Conservation (phyloP, 495 filamentous ascomycete species). For the Penicillium canariense region DNA sequence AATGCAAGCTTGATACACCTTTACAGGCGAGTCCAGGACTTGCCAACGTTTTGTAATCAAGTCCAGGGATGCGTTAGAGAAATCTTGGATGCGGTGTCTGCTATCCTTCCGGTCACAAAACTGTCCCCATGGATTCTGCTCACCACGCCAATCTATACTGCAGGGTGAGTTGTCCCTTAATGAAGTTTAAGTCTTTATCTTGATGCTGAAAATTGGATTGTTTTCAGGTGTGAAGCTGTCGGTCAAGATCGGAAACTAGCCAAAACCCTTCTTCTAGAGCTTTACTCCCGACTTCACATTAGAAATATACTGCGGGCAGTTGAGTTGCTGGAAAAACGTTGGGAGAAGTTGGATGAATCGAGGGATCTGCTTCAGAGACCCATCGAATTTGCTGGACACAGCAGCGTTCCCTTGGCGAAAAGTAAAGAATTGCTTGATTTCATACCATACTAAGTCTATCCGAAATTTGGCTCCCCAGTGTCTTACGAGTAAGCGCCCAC, state of each 20-base stretch:
- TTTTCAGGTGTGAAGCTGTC: constrained; percentile 4
- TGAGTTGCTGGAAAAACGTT: constrained; percentile 8
- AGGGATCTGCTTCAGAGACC: not conserved
- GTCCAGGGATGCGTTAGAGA: constrained; percentile 16
- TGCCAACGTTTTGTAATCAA: constrained; percentile 1
- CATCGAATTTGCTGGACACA: not conserved
- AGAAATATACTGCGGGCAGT: constrained; percentile 18
- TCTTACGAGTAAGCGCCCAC: not conserved
- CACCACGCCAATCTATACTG: constrained; percentile 19
- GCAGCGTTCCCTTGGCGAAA: not conserved
- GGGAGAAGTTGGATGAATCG: not conserved
- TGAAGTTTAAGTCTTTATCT: not conserved
- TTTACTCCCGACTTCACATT: constrained; percentile 14
- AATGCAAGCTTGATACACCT: constrained; percentile 14
- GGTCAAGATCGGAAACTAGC: constrained; percentile 3
- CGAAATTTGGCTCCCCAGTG: too few relatives aligned
- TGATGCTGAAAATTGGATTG: not conserved
- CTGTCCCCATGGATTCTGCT: constrained; percentile 21
- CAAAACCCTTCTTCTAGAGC: constrained; percentile 9
- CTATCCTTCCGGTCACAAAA: constrained; percentile 9
- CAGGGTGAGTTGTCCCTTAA: constrained; percentile 7
- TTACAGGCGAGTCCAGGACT: constrained; percentile 4
- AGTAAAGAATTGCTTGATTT: constrained; percentile 6
- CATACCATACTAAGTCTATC: constrained; percentile 10
- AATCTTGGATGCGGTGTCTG: constrained; percentile 14